These are phyloP conservation scores for Stachybotrys echinatus DNA, from an alignment of 2,329 filamentous ascomycete species.

Conservation along the genomic window DNA sequence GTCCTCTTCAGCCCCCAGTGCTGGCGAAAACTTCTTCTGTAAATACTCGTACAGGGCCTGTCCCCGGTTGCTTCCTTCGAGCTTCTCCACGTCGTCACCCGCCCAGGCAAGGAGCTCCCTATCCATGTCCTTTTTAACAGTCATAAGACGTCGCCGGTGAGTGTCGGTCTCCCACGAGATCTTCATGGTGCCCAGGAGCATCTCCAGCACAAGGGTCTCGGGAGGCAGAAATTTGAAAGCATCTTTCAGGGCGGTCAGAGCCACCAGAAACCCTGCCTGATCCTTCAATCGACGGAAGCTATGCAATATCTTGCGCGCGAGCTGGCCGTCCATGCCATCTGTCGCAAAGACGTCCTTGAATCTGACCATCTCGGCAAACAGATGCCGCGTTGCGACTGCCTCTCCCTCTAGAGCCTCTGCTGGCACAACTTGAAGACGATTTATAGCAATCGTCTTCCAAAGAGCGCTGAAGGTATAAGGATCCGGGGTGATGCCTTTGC, in stretches of 20 bases:
- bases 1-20: constrained; percentile 13
- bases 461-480: constrained; percentile 64
- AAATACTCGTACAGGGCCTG: constrained; percentile 38
- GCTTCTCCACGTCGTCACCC: constrained; percentile 22
- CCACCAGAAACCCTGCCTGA: constrained; percentile 37
- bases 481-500: constrained; percentile 51
- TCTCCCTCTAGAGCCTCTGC: constrained; percentile 22
- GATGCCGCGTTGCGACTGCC: constrained; percentile 27
- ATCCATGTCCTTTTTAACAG: constrained; percentile 38
- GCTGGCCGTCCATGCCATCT: constrained; percentile 37
- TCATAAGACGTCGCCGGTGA: constrained; percentile 34
- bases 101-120: constrained; percentile 23
- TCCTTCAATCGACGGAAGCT: constrained; percentile 43
- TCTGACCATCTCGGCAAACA: constrained; percentile 46
- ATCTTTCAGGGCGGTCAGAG: constrained; percentile 36
- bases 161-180: constrained; percentile 35
- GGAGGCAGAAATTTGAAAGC: constrained; percentile 38
- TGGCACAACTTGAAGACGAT: constrained; percentile 35
- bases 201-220: constrained; percentile 41
- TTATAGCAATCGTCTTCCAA: constrained; percentile 54
- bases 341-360: constrained; percentile 39
- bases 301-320: constrained; percentile 45
- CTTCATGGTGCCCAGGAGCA: constrained; percentile 38
- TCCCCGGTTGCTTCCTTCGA: constrained; percentile 28
- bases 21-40: constrained; percentile 31